Evolutionary conservation across 169 alveolate genomes (phyloP).

Genomic region (Cryptosporidium xiaoi): DNA sequence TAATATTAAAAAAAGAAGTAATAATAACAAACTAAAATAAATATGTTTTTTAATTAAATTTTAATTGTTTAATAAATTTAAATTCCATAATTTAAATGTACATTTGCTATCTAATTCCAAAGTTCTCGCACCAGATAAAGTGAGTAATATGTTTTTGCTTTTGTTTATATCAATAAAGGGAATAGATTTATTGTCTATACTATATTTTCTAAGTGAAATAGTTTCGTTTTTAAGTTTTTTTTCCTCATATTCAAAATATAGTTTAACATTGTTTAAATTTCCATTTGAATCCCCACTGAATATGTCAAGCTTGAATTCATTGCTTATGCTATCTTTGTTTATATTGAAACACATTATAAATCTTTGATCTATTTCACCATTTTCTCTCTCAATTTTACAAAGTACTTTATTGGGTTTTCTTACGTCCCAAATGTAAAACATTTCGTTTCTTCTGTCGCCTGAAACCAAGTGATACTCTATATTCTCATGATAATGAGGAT

Average conservation of each 20-base stretch:
- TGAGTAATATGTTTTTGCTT: neutral
- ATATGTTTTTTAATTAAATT: neutral
- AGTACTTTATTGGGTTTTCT: conserved; percentile 55
- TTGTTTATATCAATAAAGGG: conserved; percentile 15
- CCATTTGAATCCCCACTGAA: conserved; percentile 53
- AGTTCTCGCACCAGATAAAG: conserved; percentile 68
- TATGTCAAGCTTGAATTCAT: neutral
- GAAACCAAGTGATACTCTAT: conserved; percentile 49
- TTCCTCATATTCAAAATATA: conserved; percentile 16
- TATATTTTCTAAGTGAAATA: neutral
- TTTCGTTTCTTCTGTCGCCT: conserved; percentile 27
- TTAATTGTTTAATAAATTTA: neutral
- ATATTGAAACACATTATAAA: conserved; percentile 1
- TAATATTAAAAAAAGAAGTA: conserved; percentile 13
- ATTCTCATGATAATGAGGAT: neutral
- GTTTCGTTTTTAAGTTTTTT: conserved; percentile 8
- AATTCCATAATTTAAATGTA: conserved; percentile 13
- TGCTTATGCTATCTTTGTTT: conserved; percentile 1
- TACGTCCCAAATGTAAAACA: conserved; percentile 55
- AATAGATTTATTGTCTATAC: conserved; percentile 25
- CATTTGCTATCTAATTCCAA: neutral
- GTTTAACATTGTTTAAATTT: conserved; percentile 17
- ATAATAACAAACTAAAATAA: neutral
- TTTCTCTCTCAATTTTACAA: conserved; percentile 13
- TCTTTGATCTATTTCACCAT: conserved; percentile 18